Evolutionary conservation across 768 basidiomycete species (phyloP).

Genomic region (Rubroboletus pulcherrimus): DNA sequence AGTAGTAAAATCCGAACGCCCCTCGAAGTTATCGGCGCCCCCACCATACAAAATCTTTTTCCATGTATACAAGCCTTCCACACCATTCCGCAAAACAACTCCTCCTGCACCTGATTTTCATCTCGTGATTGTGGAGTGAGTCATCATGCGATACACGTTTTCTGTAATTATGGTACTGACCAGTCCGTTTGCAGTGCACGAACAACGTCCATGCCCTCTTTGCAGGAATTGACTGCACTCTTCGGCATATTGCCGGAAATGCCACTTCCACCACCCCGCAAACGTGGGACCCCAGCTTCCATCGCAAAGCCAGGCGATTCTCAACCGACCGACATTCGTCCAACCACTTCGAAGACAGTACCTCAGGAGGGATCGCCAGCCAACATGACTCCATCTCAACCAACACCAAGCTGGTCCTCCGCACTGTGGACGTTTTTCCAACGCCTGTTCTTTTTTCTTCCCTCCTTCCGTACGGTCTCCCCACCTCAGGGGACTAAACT

Average conservation of each 20-base stretch:
- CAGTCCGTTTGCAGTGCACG: slow-evolving; percentile 54
- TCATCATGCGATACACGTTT: slow-evolving; percentile 3
- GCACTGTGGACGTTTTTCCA: not conserved
- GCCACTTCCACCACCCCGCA: slow-evolving; percentile 59
- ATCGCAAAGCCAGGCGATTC: slow-evolving; percentile 1
- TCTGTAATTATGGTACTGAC: slow-evolving; percentile 2
- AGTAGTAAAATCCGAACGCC: slow-evolving; percentile 3
- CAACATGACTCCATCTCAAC: not conserved
- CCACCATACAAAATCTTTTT: slow-evolving; percentile 72
- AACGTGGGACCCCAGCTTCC: slow-evolving; percentile 16
- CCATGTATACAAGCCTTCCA: slow-evolving; percentile 88
- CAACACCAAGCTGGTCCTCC: not conserved
- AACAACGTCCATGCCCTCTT: slow-evolving; percentile 75
- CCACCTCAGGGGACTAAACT: slow-evolving; percentile 25
- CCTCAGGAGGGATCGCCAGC: slow-evolving; percentile 2
- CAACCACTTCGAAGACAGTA: slow-evolving; percentile 1
- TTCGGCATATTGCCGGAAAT: slow-evolving; percentile 64
- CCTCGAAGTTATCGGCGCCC: not conserved
- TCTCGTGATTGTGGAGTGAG: slow-evolving; percentile 82
- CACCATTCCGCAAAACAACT: slow-evolving; percentile 73
- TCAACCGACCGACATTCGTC: not conserved
- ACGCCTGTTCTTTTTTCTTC: slow-evolving; percentile 6
- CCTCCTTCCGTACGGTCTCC: not conserved
- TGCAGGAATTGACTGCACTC: slow-evolving; percentile 71
- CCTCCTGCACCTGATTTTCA: slow-evolving; percentile 83